Evolutionary conservation across 1,284 basidiomycete genomes (phyloP).

Genomic region (Porogramme epimiltina): DNA sequence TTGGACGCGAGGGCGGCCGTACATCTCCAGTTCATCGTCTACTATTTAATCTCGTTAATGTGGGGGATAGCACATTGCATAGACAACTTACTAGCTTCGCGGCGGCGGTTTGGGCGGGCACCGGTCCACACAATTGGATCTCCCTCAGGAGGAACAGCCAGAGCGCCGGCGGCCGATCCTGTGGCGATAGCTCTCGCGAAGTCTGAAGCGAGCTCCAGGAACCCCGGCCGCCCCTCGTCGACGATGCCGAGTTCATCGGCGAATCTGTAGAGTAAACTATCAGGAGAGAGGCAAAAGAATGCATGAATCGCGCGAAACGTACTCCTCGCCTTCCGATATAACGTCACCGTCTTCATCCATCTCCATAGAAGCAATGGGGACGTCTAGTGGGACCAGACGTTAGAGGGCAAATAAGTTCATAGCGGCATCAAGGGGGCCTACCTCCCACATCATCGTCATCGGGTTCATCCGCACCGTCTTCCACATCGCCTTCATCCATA

Average conservation of each 20-base stretch:
- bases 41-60: constrained; percentile 24
- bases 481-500: constrained; percentile 39
- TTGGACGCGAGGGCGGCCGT: constrained; percentile 58
- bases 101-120: constrained; percentile 48
- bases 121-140: constrained; percentile 50
- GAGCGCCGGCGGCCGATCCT: constrained; percentile 22
- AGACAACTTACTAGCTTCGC: constrained; percentile 51
- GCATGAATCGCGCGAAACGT: constrained; percentile 17
- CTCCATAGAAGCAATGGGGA: constrained; percentile 36
- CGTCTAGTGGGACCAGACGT: too few relatives aligned
- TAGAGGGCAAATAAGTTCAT: too few relatives aligned
- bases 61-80: too few relatives aligned
- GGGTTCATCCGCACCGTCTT: constrained; percentile 45
- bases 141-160: constrained; percentile 40
- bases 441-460: constrained; percentile 45
- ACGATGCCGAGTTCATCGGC: constrained; percentile 50
- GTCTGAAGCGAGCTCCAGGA: constrained; percentile 6
- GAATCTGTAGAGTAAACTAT: too few relatives aligned
- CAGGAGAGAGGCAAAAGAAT: too few relatives aligned
- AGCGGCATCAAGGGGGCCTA: constrained; percentile 18
- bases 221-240: constrained; percentile 35
- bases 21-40: constrained; percentile 60
- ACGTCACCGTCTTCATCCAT: constrained; percentile 59
- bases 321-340: constrained; percentile 75
- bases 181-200: constrained; percentile 41